Evolutionary conservation across 1,284 basidiomycete genomes (phyloP), one percentile per base, ranked within the genome.

Genomic region (Cutaneotrichosporon cavernicola): DNA sequence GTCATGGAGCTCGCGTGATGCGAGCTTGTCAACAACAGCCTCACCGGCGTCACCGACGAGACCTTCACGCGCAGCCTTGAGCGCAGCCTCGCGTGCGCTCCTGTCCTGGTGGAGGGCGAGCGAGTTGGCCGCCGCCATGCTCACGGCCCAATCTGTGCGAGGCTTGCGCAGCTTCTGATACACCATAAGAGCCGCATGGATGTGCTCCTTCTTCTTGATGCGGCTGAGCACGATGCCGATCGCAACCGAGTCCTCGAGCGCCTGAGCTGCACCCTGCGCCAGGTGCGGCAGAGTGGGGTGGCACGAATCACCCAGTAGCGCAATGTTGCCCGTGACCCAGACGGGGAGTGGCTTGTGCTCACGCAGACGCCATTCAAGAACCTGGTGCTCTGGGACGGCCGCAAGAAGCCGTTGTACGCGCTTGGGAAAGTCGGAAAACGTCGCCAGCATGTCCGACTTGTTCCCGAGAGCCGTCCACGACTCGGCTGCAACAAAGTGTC

Each of bases 221-320:
- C 73, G 74, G 57, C 73, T 65, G n/a, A 81, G 67, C 1, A 78
- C 69, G 8, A 77, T 71, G 2, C 74, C 76, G 10, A 81, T 63
- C 0, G 71, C 76, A 13, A 70, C 79, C 2, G 73, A 79, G 60
- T 81, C 80, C 67, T 78, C 74, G n/a, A 79, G 72, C 1, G 79
- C 77, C 58, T 80, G 78, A 0, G 80, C 80, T 0, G 80, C 80
- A 4, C 80, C 80, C 58, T 77, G 76, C 4, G 74, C 72, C 10
- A 76, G 57, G 60, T 74, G 75, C 7, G 78, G 76, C 7, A 80
- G 68, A 5, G 74, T 77, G 0, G 76, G 73, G 59, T 76, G 78
- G 46, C 73, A 76, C 4, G 73, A 73, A 60, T 74, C 73, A 1
- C 74, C 76, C 6, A 77, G 61, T 1, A 77, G 67, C 6, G 69